Conservation (phyloP, 257 asterid species). For the Schizonepeta tenuifolia region DNA sequence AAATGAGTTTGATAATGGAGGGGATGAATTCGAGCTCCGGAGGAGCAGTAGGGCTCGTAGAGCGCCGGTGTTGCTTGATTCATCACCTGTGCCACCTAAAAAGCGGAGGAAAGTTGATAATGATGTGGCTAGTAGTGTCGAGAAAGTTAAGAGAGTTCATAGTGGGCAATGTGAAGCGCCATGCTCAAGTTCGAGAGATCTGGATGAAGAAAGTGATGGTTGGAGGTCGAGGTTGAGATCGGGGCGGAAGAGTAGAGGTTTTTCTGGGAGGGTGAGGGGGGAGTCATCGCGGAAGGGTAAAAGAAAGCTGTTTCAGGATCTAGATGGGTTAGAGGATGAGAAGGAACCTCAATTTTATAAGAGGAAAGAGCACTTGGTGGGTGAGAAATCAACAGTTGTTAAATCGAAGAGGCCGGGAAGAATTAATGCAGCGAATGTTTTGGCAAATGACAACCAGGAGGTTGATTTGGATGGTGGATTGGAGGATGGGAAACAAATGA, state of each 20-base stretch:
- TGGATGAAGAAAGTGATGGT: conserved; percentile 47
- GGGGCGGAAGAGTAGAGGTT: conserved; percentile 42
- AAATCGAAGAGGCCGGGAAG: conserved; percentile 68
- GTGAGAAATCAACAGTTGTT: conserved; percentile 56
- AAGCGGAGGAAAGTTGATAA: conserved; percentile 65
- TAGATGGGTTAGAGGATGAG: conserved; percentile 47
- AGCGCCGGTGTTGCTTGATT: conserved; percentile 86
- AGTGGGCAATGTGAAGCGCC: conserved; percentile 41
- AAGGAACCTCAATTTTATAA: conserved; percentile 39
- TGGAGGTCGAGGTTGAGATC: conserved; percentile 80
- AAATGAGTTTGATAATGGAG: conserved; percentile 44
- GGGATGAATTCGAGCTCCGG: conserved; percentile 62
- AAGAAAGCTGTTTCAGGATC: conserved; percentile 64
- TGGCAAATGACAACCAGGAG: conserved; percentile 47
- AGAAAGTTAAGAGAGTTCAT: conserved; percentile 46
- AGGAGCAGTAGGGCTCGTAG: conserved; percentile 84
- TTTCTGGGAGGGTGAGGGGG: conserved; percentile 43
- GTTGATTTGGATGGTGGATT: conserved; percentile 43
- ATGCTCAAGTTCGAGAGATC: conserved; percentile 49
- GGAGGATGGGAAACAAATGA: conserved; percentile 47
- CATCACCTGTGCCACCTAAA: conserved; percentile 83
- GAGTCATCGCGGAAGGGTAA: conserved; percentile 53
- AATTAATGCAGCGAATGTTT: conserved; percentile 53
- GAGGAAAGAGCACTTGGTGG: conserved; percentile 38
- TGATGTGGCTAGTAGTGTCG: conserved; percentile 38